Conservation (phyloP, 148 eudicot genomes). For the Rhododendron kiyosumense region DNA sequence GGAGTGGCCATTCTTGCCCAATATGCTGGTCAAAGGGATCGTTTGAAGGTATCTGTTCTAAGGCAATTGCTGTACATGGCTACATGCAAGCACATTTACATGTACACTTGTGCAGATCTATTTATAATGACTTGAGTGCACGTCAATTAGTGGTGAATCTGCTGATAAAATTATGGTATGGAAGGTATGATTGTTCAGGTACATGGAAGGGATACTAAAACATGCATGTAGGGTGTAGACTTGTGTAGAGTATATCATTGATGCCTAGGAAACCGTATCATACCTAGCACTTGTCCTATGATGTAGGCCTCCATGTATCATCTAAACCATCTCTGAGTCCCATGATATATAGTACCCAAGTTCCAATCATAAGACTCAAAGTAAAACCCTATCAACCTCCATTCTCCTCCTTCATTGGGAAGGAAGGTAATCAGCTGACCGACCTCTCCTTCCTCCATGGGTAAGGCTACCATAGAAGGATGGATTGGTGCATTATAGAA, state of each 20-base stretch:
- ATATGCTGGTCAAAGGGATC: conserved; percentile 87
- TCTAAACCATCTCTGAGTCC: not conserved
- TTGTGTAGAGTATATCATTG: not conserved
- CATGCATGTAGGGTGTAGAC: not conserved
- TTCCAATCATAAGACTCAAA: not conserved
- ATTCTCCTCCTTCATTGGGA: not conserved
- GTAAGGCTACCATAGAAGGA: not conserved
- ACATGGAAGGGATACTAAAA: not conserved
- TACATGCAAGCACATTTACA: not conserved
- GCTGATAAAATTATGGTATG: not conserved
- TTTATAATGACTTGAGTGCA: not conserved
- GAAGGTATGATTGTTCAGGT: not conserved
- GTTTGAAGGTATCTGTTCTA: conserved; percentile 59
- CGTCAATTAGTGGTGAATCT: not conserved
- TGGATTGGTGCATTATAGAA: not conserved
- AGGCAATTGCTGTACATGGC: not conserved
- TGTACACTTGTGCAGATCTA: not conserved
- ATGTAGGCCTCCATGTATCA: not conserved
- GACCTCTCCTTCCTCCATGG: not conserved
- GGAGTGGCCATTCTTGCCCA: conserved; percentile 87
- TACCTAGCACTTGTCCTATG: not conserved
- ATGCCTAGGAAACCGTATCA: not conserved
- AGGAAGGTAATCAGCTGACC: not conserved
- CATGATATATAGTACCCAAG: not conserved
- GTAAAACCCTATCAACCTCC: not conserved